Conservation (phyloP, 345 rosid species). For the Salix suchowensis region DNA sequence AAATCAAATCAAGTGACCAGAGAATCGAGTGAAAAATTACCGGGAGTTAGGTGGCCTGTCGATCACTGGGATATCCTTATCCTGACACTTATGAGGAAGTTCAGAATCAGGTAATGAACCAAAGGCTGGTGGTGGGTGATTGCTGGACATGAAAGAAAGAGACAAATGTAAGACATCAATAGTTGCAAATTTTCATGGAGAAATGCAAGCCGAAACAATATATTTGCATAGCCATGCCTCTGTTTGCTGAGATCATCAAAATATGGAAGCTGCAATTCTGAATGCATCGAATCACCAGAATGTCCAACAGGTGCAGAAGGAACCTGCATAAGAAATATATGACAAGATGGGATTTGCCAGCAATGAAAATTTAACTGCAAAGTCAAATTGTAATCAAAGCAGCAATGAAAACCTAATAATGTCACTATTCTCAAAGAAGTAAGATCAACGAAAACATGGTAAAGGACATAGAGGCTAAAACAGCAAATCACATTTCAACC, state of each 20-base stretch:
- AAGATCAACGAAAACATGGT: background rate
- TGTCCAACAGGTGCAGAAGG: slow-evolving; percentile 26
- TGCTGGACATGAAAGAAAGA: slow-evolving; percentile 23
- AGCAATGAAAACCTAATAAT: background rate
- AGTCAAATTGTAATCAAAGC: background rate
- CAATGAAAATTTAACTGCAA: background rate
- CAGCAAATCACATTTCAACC: background rate
- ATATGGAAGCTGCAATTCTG: slow-evolving; percentile 21
- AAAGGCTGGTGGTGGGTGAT: slow-evolving; percentile 51
- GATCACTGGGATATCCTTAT: slow-evolving; percentile 17
- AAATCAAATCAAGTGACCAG: background rate
- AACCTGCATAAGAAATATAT: slow-evolving; percentile 36
- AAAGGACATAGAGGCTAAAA: background rate
- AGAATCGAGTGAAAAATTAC: slow-evolving; percentile 19
- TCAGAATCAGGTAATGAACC: slow-evolving; percentile 37
- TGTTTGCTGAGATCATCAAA: slow-evolving; percentile 21
- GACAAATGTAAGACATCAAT: slow-evolving; percentile 8
- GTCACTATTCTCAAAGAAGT: background rate
- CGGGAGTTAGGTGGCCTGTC: slow-evolving; percentile 19
- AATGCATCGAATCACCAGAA: slow-evolving; percentile 13
- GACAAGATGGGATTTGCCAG: slow-evolving; percentile 4
- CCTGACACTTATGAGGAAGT: slow-evolving; percentile 26
- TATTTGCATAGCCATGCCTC: slow-evolving; percentile 39
- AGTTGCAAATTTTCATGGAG: background rate
- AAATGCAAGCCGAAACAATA: background rate